Percentiles rank a stretch among this genome's conserved stretches.
Conservation (phyloP, 768 basidiomycete species). For the Boletales sp. region DNA sequence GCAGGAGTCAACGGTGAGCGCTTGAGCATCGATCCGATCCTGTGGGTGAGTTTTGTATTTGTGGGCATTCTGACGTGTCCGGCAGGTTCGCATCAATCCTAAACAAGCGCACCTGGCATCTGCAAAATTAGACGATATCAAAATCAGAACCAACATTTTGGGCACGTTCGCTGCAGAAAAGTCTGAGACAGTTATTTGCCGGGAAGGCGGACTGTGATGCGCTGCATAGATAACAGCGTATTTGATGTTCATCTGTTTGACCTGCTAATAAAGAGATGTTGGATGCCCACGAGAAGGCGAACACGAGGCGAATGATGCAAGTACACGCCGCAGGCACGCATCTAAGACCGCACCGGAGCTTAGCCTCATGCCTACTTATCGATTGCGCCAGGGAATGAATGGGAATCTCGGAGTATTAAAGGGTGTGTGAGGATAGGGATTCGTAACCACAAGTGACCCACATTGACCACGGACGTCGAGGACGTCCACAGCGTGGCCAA, state of each 20-base stretch:
- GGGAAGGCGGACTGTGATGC: slow-evolving; percentile 43
- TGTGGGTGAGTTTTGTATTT: neutral
- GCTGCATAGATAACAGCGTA: too few relatives aligned
- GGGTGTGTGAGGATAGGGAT: neutral
- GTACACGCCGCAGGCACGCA: slow-evolving; percentile 25
- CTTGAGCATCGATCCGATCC: slow-evolving; percentile 14
- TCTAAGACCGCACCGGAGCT: slow-evolving; percentile 17
- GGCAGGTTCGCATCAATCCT: slow-evolving; percentile 72
- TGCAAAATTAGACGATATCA: slow-evolving; percentile 88
- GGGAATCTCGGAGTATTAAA: slow-evolving; percentile 13
- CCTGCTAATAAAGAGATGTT: too few relatives aligned
- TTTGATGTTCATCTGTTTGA: too few relatives aligned
- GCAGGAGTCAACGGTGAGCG: slow-evolving; percentile 87
- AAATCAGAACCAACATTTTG: slow-evolving; percentile 87
- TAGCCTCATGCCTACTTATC: slow-evolving; percentile 22
- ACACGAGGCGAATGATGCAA: slow-evolving; percentile 19
- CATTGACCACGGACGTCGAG: slow-evolving; percentile 10
- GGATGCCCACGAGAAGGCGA: neutral
- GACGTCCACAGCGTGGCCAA: slow-evolving; percentile 7
- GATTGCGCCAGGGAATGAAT: slow-evolving; percentile 11
- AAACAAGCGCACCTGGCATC: slow-evolving; percentile 70
- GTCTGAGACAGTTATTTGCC: slow-evolving; percentile 30
- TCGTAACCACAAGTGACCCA: neutral
- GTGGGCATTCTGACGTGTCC: slow-evolving; percentile 5
- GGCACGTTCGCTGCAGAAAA: slow-evolving; percentile 49